Evolutionary conservation across 805 yeast species (phyloP).

Genomic region (Kuraishia ogatae): DNA sequence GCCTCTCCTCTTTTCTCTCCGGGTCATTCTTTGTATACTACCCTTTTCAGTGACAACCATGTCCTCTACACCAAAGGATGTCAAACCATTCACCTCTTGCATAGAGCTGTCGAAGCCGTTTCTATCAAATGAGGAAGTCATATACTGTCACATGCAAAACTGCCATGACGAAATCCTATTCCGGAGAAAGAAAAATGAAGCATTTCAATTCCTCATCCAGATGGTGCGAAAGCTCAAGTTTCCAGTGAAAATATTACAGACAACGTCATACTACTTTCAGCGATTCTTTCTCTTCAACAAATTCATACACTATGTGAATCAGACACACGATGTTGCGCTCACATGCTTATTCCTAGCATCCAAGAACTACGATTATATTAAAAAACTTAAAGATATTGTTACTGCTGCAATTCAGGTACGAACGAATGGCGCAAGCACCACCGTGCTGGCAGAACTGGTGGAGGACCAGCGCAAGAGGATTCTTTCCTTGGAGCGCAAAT

Average conservation of each 20-base stretch:
- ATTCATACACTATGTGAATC: conserved; percentile 37
- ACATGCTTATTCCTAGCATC: conserved; percentile 64
- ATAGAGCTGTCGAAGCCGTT: conserved; percentile 27
- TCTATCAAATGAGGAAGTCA: conserved; percentile 19
- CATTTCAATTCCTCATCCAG: conserved; percentile 45
- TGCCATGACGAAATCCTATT: conserved; percentile 14
- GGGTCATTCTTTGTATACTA: background rate
- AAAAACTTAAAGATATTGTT: conserved; percentile 52
- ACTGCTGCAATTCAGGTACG: conserved; percentile 28
- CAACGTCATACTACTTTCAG: conserved; percentile 68
- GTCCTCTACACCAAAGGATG: background rate
- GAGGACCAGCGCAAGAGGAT: conserved; percentile 52
- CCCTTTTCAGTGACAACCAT: background rate
- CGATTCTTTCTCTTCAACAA: conserved; percentile 57
- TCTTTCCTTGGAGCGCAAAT: conserved; percentile 55
- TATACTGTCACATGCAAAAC: conserved; percentile 11
- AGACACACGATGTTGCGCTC: conserved; percentile 53
- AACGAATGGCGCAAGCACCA: conserved; percentile 10
- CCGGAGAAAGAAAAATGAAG: conserved; percentile 21
- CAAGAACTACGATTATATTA: conserved; percentile 79
- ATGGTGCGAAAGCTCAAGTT: conserved; percentile 46
- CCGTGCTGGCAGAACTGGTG: conserved; percentile 19
- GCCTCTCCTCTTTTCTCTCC: too few species aligned
- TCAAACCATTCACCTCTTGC: conserved; percentile 4
- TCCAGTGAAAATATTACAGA: conserved; percentile 62